Evolutionary conservation across 2,329 filamentous ascomycete genomes (phyloP), one percentile per base, ranked within the genome.

Genomic region (Aspergillus sp.): DNA sequence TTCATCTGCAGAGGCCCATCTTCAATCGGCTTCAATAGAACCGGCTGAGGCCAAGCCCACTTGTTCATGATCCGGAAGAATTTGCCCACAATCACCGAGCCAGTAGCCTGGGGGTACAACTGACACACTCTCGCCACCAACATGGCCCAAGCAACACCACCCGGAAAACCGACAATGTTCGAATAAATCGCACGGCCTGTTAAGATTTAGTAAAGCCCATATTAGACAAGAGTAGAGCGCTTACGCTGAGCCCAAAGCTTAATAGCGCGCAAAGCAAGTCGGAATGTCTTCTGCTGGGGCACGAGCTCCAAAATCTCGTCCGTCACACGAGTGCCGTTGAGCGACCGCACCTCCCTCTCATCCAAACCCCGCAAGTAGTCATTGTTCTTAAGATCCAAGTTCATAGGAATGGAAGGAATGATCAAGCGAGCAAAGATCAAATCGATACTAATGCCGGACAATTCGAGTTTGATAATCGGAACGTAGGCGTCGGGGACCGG

Each of bases 71-170:
- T 89, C 67, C 90, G 85, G 78, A 98, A 99, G 82, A 99, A 98
- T 75, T 97, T 97, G 72, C 89, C 86, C 43, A 99, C 89, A 58
- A 99, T 89, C 23, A 92, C 90, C 1, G 93, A 91, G 17, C 91
- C 91, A 8, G 92, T 91, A 6, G 95, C 95, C 73, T 92, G 92
- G 13, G 95, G 95, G 70, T 98, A 99, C 15, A 99, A 85, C 76
- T 99, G 95, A 76, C 95, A 98, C 45, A 98, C 91, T 65, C 95
- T 87, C 55, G 95, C 95, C 28, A 98, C 93, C 71, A 99, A 85
- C 90, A 99, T 97, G 12, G 94, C 95, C 92, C 94, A 99, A 5
- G 95, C 95, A 43, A 99, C 93, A 78, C 95, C 95, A 69, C 95
- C 95, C 2, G 95, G 95, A 68, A 95, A 99, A 25, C 95, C 95